A percentile compares a stretch with the other conserved stretches of the same genome.
Conservation (phyloP, 75 land plant species). For the Picea glauca region DNA sequence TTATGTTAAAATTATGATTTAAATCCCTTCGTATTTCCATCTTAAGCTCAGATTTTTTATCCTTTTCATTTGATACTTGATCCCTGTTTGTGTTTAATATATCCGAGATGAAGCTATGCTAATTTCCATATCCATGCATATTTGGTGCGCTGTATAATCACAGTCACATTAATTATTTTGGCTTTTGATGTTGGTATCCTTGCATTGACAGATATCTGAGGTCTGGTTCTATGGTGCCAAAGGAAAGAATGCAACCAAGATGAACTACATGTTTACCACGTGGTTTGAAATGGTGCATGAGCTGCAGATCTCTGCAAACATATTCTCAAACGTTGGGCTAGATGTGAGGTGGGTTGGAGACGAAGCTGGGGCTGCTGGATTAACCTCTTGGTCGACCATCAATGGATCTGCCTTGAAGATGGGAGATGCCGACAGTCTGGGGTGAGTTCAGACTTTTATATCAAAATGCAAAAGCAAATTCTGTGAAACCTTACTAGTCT, state of each 20-base stretch:
- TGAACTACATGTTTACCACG: slow-evolving; percentile 70
- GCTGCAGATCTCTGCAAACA: slow-evolving; percentile 74
- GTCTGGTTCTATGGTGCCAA: slow-evolving; percentile 96
- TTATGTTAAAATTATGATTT: not conserved
- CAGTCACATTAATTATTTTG: not conserved
- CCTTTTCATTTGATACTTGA: not conserved
- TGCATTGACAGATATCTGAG: slow-evolving; percentile 54
- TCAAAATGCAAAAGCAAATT: not conserved
- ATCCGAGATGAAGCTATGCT: not conserved
- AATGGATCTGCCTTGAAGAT: slow-evolving; percentile 53
- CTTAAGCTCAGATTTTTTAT: not conserved
- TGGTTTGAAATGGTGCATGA: slow-evolving; percentile 80
- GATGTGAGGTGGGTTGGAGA: slow-evolving; percentile 93
- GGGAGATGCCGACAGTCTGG: slow-evolving; percentile 33
- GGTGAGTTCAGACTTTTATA: not conserved
- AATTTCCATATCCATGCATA: not conserved
- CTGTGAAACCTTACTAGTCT: too few species aligned
- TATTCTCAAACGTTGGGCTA: slow-evolving; percentile 94
- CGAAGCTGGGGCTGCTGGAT: slow-evolving; percentile 73
- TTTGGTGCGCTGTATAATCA: not conserved
- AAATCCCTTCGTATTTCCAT: not conserved
- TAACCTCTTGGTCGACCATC: slow-evolving; percentile 80
- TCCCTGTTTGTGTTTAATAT: not conserved
- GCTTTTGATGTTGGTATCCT: not conserved
- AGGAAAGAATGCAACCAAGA: slow-evolving; percentile 65